Conservation (phyloP, 352 stramenopile genomes). For the Phytophthora boehmeriae region DNA sequence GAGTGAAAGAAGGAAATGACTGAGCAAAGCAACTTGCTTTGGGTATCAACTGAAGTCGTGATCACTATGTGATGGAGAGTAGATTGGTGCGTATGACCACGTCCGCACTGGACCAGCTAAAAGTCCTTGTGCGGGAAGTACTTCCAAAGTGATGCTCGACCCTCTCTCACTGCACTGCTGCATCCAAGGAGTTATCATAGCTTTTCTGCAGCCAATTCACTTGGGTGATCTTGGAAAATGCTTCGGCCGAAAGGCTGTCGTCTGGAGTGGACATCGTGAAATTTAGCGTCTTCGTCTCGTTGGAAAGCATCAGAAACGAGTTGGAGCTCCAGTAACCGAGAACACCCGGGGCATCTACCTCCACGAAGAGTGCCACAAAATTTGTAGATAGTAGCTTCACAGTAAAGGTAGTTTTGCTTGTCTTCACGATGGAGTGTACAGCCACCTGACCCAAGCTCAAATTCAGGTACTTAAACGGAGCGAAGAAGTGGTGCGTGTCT, state of each 20-base stretch:
- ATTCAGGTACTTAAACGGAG: slow-evolving; percentile 67
- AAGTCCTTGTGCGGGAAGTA: too few species aligned
- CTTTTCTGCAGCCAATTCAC: slow-evolving; percentile 83
- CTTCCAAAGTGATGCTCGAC: too few species aligned
- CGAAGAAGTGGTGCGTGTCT: slow-evolving; percentile 71
- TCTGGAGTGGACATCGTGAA: slow-evolving; percentile 43
- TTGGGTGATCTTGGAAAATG: slow-evolving; percentile 43
- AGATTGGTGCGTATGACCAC: too few species aligned
- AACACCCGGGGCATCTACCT: slow-evolving; percentile 53
- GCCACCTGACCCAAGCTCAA: slow-evolving; percentile 42
- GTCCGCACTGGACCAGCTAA: too few species aligned
- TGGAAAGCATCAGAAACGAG: slow-evolving; percentile 74
- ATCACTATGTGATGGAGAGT: too few species aligned
- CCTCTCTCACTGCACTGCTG: slow-evolving; percentile 9
- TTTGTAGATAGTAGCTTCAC: slow-evolving; percentile 54
- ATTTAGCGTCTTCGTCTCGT: slow-evolving; percentile 50
- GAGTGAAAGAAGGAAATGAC: neutral
- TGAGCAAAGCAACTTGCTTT: too few species aligned
- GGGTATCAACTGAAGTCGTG: too few species aligned
- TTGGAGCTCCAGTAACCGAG: slow-evolving; percentile 75
- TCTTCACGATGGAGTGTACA: slow-evolving; percentile 24
- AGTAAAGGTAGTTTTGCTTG: slow-evolving; percentile 26
- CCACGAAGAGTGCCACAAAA: slow-evolving; percentile 81
- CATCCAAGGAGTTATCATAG: slow-evolving; percentile 41
- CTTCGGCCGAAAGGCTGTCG: slow-evolving; percentile 26